phyloP scores from a whole-genome alignment of 208 protist species.

The Hexamita inflata region DNA sequence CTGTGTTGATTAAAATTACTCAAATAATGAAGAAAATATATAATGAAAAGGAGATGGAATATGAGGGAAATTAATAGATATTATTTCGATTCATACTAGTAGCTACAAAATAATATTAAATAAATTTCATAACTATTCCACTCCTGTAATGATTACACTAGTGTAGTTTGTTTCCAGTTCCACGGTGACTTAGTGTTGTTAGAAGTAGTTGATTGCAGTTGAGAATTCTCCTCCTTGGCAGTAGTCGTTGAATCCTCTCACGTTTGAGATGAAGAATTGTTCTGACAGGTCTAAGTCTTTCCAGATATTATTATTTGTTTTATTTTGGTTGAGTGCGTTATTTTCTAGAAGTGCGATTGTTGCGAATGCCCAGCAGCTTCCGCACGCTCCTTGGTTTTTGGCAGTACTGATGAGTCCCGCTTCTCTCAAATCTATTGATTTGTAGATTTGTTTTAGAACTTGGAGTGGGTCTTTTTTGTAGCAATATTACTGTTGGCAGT shows the following conservation, averaged over 20 bases:
- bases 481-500: too few relatives aligned
- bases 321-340: background rate
- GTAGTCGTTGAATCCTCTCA: background rate
- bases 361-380: background rate
- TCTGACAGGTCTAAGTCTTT: background rate
- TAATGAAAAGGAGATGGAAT: too few relatives aligned
- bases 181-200: too few relatives aligned
- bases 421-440: background rate
- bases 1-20: too few relatives aligned
- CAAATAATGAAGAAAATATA: too few relatives aligned
- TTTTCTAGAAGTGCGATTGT: background rate
- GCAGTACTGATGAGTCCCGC: background rate
- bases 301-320: background rate
- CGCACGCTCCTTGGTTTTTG: background rate
- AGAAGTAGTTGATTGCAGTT: background rate
- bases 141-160: too few relatives aligned
- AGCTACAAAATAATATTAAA: too few relatives aligned
- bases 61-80: too few relatives aligned
- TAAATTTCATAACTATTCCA: too few relatives aligned
- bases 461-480: background rate
- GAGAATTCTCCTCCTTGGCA: background rate
- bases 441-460: background rate
- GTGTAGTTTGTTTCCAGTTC: too few relatives aligned
- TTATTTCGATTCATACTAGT: too few relatives aligned
- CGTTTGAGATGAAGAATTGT: background rate